Percentiles rank a stretch among this genome's conserved stretches.
phyloP scores from a whole-genome alignment of 2,329 filamentous ascomycete genomes.

The Leptographium wingfieldii region DNA sequence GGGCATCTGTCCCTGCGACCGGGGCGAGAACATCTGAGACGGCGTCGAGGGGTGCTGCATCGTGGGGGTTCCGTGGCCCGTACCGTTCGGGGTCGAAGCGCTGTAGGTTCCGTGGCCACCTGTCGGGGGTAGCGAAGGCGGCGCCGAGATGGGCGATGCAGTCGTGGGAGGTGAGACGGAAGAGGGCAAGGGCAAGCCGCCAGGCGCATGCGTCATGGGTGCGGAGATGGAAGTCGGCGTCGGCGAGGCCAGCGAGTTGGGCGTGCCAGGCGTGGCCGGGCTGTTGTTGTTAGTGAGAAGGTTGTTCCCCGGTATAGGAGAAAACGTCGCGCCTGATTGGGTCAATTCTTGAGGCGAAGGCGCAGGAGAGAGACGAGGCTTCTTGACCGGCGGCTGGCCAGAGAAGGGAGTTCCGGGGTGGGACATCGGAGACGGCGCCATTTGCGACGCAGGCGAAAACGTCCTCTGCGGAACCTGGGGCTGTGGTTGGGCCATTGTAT shows the following conservation, averaged over 20 bases:
- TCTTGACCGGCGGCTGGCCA: constrained; percentile 15
- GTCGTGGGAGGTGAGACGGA: constrained; percentile 28
- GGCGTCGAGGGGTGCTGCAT: background rate
- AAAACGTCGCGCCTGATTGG: constrained; percentile 4
- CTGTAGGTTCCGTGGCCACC: background rate
- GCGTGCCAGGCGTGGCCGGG: constrained; percentile 11
- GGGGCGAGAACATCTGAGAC: constrained; percentile 5
- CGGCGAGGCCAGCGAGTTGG: constrained; percentile 11
- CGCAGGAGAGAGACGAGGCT: constrained; percentile 10
- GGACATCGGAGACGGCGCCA: constrained; percentile 11
- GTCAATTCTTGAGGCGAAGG: constrained; percentile 8
- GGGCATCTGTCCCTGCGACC: constrained; percentile 1
- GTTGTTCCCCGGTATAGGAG: background rate
- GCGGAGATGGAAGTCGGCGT: constrained; percentile 10
- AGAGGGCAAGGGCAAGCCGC: constrained; percentile 43
- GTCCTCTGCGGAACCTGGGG: constrained; percentile 24
- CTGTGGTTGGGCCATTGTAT: constrained; percentile 47
- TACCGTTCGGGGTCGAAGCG: background rate
- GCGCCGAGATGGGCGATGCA: constrained; percentile 3
- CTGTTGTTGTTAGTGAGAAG: constrained; percentile 4
- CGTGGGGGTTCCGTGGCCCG: background rate
- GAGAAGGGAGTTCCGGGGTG: constrained; percentile 9
- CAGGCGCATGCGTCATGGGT: background rate
- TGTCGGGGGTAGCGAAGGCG: background rate
- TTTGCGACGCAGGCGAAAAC: constrained; percentile 13